Evolutionary conservation across 139 green algal genomes (phyloP), one percentile per base, ranked within the genome.

Genomic region (Chlorella sp.): DNA sequence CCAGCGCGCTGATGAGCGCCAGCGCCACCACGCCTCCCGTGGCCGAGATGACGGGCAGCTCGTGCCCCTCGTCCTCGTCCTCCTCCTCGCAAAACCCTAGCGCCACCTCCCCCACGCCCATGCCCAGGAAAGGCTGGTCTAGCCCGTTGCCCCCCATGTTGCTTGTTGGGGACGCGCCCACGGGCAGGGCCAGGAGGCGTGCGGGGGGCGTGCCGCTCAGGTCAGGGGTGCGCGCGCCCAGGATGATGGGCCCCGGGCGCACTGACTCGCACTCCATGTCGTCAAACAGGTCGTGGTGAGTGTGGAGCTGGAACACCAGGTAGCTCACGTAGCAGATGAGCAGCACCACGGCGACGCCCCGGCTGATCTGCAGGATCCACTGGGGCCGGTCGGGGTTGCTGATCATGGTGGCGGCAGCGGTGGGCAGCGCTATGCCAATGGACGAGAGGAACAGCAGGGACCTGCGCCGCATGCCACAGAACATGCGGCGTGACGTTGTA

Each of bases 301-400:
- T 94, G 55, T 85, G 74, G 31, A 97, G 85, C 80, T 92, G 85
- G 77, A 96, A 97, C 59, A 78, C 74, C 5, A 97, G 85, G 85
- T 96, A 97, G 66, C 76, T 83, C 10, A 80, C 0, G 75, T 97
- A 97, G 29, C 71, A 62, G 17, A 78, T 31, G 50, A 85, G 73
- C 72, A 88, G 67, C 32, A 83, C 49, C 32, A 84, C 62, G 31
- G 81, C 78, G 3, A 71, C 60, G 4, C 61, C 73, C 29, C 71
- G 72, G 67, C 73, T 79, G 66, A 83, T 79, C 30, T 36, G 10
- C 67, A 78, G 42, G 27, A 83, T 67, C 49, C 62, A 62, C 5
- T 82, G 66, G 35, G 55, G 6, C 2, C 64, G 5, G 3, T 29
- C 17, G 5, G 32, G n/a, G 1, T 63, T 50, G 49, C 66, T 60